Evolutionary conservation across 352 stramenopile genomes (phyloP).

Genomic region (Pythium aquatile): DNA sequence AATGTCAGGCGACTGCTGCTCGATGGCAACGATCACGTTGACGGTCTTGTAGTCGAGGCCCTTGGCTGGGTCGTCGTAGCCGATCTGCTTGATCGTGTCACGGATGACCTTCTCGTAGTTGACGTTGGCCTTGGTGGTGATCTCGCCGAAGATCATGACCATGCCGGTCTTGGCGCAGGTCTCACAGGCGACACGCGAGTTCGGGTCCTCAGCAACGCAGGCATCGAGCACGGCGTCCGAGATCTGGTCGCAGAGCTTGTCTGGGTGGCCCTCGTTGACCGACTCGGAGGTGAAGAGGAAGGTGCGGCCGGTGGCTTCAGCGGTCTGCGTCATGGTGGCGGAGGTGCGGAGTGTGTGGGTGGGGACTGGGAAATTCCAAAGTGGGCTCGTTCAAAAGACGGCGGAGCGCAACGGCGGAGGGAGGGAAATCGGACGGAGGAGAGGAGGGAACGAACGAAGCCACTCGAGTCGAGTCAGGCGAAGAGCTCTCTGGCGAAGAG

Average conservation of each 20-base stretch:
- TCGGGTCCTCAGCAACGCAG: constrained; percentile 97
- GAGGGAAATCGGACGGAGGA: constrained; percentile 12
- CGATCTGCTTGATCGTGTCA: constrained; percentile 98
- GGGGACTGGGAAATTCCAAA: constrained; percentile 49
- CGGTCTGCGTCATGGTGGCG: constrained; percentile 59
- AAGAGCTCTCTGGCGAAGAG: constrained; percentile 2
- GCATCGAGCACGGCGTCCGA: constrained; percentile 98
- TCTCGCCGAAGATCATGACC: constrained; percentile 99
- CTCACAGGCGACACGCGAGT: constrained; percentile 98
- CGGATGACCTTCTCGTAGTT: constrained; percentile 99
- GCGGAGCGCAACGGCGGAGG: constrained; percentile 1
- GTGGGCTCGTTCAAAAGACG: background rate
- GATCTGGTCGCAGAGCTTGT: constrained; percentile 99
- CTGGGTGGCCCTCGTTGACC: constrained; percentile 99
- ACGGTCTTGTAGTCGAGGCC: constrained; percentile 99
- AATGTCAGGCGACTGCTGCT: constrained; percentile 99
- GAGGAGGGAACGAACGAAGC: background rate
- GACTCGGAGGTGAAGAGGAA: constrained; percentile 99
- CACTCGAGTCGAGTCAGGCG: background rate
- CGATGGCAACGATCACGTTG: constrained; percentile 99
- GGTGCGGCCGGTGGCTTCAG: constrained; percentile 50
- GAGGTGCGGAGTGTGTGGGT: constrained; percentile 1
- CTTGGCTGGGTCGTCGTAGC: constrained; percentile 99
- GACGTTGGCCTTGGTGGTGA: constrained; percentile 98
- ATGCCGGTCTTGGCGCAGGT: constrained; percentile 99